Base-by-base conservation (phyloP, 2,329 filamentous ascomycete genomes). In the Thielaviopsis populi region DNA sequence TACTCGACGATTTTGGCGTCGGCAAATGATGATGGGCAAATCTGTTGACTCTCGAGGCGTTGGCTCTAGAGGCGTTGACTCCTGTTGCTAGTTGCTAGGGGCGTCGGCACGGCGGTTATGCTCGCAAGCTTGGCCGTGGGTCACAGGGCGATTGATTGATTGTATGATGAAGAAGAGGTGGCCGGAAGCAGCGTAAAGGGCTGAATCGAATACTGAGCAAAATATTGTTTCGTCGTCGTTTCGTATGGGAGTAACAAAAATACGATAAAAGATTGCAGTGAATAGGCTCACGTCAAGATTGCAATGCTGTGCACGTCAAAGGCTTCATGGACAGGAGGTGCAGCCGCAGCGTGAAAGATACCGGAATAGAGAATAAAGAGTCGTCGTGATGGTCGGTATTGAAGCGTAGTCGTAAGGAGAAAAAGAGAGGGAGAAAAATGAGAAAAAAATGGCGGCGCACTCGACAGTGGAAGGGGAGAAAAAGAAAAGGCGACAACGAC, bases 321-420 rank as follows among this genome's bases (percentile, higher is more conserved):
- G 27, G 30, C 53, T 56, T 56, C 53, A 37, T 56, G 13, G 17
- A 56, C 53, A 56, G n/a, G 19, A 11, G n/a, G 37, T 17, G 27
- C 15, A 56, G 24, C 24, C 15, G 24, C n/a, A 22, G 15, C 24
- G 53, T 33, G 53, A 56, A 56, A 37, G 53, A 56, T 56, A 37
- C 53, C 37, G 27, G 53, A 37, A 37, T 37, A 56, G n/a, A n/a
- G 30, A 56, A 56, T 56, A 56, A 56, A 56, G 53, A 56, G 27
- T 56, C 53, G 27, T 56, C 53, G 24, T 33, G 27, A 15, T 30
- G 27, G 53, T 7, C 30, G 27, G 53, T 37, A 37, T 56, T 30
- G 24, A 33, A 33, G 24, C 17, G 24, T 56, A 8, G 30, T 33
- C 8, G 53, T 37, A 37, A 37, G 24, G 19, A 33, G 30, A 17